Evolutionary conservation across 306 rosid genomes (phyloP).

Genomic region (Cicer cuneatum): DNA sequence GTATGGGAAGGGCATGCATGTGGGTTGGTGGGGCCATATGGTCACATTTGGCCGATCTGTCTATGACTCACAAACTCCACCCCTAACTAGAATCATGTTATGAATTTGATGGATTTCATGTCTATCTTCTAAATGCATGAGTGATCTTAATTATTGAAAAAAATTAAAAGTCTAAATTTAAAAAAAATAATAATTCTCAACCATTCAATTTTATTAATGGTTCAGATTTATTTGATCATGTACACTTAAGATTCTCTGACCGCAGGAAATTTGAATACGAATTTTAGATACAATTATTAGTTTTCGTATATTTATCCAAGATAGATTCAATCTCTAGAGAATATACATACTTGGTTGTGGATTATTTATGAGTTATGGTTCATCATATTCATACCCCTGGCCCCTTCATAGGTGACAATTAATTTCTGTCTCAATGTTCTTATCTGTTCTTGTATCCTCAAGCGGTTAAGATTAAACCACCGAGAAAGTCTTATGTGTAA

Average conservation of each 20-base stretch:
- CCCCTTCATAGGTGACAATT: conserved; percentile 11
- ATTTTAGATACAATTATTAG: too few relatives aligned
- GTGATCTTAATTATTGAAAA: too few relatives aligned
- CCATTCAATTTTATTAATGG: too few relatives aligned
- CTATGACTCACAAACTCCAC: conserved; percentile 40
- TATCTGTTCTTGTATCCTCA: conserved; percentile 40
- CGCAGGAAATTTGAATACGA: too few relatives aligned
- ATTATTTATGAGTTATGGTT: conserved; percentile 33
- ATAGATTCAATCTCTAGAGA: conserved; percentile 48
- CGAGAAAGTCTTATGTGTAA: conserved; percentile 32
- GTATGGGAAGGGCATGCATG: conserved; percentile 71
- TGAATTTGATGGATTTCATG: background rate
- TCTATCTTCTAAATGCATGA: too few relatives aligned
- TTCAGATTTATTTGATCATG: too few relatives aligned
- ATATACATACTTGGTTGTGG: conserved; percentile 43
- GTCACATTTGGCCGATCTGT: conserved; percentile 66
- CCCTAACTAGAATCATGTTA: conserved; percentile 60
- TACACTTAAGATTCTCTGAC: too few relatives aligned
- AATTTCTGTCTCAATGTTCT: conserved; percentile 31
- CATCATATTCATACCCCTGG: conserved; percentile 14
- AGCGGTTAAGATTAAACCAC: conserved; percentile 46
- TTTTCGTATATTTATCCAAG: conserved; percentile 45
- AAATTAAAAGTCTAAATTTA: too few relatives aligned
- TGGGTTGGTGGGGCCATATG: conserved; percentile 70
- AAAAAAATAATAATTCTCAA: too few relatives aligned